These are phyloP conservation scores for Tolypocladium ovalisporum DNA, from an alignment of 2,329 filamentous ascomycete species.

Conservation along the genomic window DNA sequence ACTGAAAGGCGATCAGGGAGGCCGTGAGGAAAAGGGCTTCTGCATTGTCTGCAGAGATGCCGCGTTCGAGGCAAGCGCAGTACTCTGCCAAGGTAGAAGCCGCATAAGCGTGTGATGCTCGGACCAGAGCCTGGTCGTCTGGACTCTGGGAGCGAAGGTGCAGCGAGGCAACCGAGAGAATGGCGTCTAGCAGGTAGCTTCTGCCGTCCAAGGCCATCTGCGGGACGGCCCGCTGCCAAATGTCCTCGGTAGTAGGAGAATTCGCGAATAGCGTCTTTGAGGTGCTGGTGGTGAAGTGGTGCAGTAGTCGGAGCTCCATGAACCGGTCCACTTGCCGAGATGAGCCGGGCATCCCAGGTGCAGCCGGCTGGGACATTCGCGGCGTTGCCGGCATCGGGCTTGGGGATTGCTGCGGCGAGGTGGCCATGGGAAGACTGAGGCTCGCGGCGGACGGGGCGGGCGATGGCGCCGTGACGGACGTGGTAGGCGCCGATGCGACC, in stretches of 20 bases:
- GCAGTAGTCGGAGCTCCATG: conserved; percentile 51
- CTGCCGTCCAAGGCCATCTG: conserved; percentile 48
- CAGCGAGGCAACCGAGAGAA: conserved; percentile 52
- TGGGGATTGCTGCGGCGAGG: conserved; percentile 1
- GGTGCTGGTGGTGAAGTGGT: conserved; percentile 52
- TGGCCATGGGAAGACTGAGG: conserved; percentile 12
- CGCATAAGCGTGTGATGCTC: conserved; percentile 54
- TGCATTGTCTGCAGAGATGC: conserved; percentile 48
- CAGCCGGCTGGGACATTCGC: not conserved
- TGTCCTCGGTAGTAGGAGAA: conserved; percentile 37
- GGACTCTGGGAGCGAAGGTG: conserved; percentile 47
- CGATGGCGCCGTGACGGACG: not conserved
- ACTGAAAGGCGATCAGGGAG: conserved; percentile 55
- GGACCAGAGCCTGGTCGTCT: conserved; percentile 47
- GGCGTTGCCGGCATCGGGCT: not conserved
- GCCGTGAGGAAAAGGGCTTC: conserved; percentile 53
- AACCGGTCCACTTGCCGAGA: conserved; percentile 30
- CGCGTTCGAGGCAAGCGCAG: conserved; percentile 41
- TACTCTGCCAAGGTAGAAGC: conserved; percentile 52
- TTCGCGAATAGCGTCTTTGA: conserved; percentile 47
- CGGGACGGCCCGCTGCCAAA: conserved; percentile 51
- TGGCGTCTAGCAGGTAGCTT: conserved; percentile 49
- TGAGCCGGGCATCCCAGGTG: conserved; percentile 18
- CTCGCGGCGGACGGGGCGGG: conserved; percentile 8
- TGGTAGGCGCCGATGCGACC: conserved; percentile 19